A percentile compares a stretch with the other conserved stretches of the same genome.
These are phyloP conservation scores for Erythrophleum ivorense DNA, from an alignment of 331 rosid species.

Conservation along the genomic window DNA sequence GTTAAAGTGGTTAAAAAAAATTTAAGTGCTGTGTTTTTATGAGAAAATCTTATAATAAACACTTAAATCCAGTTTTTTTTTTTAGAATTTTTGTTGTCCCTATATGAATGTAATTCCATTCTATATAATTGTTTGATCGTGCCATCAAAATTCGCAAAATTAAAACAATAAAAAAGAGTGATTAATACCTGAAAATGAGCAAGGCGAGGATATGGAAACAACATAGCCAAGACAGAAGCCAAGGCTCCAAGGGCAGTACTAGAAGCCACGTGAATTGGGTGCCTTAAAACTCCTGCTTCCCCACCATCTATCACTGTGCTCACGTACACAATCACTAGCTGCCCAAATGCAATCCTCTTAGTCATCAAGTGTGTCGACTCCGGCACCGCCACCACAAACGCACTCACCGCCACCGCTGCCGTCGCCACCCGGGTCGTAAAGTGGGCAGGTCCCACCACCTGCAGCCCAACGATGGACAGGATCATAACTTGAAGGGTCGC, in stretches of 20 bases:
- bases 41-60: too few relatives aligned
- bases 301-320: conserved; percentile 61
- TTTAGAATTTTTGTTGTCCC: too few relatives aligned
- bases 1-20: too few relatives aligned
- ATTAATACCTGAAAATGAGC: conserved; percentile 55
- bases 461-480: conserved; percentile 47
- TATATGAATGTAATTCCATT: too few relatives aligned
- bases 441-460: conserved; percentile 56
- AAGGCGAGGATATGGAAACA: conserved; percentile 71
- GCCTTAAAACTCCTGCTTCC: conserved; percentile 41
- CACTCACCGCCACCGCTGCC: conserved; percentile 36
- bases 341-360: conserved; percentile 76
- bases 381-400: conserved; percentile 71
- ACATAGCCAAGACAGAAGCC: conserved; percentile 67
- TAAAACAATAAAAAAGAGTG: not conserved
- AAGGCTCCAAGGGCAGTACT: conserved; percentile 75
- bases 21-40: too few relatives aligned
- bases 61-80: too few relatives aligned
- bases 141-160: not conserved
- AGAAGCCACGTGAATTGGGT: conserved; percentile 60
- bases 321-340: conserved; percentile 72
- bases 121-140: too few relatives aligned
- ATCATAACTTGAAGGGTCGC: conserved; percentile 53
- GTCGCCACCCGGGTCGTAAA: conserved; percentile 46
- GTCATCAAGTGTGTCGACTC: conserved; percentile 59